phyloP scores from a whole-genome alignment of 2,329 filamentous ascomycete genomes.

The Graphilbum fragrans region DNA sequence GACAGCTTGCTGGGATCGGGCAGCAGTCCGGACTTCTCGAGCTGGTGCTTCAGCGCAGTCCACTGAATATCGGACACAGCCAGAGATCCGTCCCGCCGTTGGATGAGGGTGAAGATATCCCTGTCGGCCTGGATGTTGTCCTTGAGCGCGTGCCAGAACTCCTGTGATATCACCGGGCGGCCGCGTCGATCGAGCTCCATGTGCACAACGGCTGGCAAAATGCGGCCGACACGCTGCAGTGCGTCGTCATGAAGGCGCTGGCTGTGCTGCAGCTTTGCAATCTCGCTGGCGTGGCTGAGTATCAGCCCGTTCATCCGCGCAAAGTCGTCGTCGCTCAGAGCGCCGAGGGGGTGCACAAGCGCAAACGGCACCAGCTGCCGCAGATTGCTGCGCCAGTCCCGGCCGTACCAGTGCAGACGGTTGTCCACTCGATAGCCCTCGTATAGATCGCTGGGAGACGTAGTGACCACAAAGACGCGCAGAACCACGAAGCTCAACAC shows the following conservation, averaged over 20 bases:
- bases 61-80: constrained; percentile 33
- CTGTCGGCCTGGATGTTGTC: constrained; percentile 38
- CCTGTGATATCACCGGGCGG: constrained; percentile 38
- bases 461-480: constrained; percentile 10
- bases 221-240: constrained; percentile 29
- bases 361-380: constrained; percentile 12
- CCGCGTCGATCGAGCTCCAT: constrained; percentile 41
- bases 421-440: constrained; percentile 11
- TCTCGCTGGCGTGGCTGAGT: constrained; percentile 10
- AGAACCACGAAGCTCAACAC: constrained; percentile 7
- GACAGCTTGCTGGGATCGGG: constrained; percentile 6
- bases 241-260: constrained; percentile 23
- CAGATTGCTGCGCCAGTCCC: constrained; percentile 13
- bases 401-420: constrained; percentile 12
- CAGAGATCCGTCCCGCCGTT: constrained; percentile 22
- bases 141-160: constrained; percentile 54
- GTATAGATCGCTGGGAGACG: constrained; percentile 9
- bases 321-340: constrained; percentile 13
- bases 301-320: constrained; percentile 13
- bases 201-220: constrained; percentile 45
- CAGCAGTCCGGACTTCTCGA: constrained; percentile 19
- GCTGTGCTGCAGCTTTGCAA: constrained; percentile 17
- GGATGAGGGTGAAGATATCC: constrained; percentile 33
- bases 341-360: constrained; percentile 11
- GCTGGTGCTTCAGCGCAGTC: constrained; percentile 29